Evolutionary conservation across 495 filamentous ascomycete genomes (phyloP).

Genomic region (Mycothermus thermophilus): DNA sequence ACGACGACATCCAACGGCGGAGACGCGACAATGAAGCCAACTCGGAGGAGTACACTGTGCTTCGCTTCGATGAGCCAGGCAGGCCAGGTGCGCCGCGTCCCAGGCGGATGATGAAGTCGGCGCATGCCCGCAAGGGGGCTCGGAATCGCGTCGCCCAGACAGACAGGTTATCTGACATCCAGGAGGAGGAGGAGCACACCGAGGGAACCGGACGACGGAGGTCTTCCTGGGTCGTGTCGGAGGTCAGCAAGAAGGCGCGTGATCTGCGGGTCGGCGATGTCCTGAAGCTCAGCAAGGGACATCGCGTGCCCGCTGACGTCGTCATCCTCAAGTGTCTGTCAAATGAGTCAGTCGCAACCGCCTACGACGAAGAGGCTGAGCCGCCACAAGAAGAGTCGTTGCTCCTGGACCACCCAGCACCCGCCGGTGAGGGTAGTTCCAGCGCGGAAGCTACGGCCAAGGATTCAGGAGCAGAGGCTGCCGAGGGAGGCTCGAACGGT

Average conservation of each 20-base stretch:
- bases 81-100: constrained; percentile 15
- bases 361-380: constrained; percentile 15
- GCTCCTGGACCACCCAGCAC: constrained; percentile 27
- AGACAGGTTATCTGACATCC: constrained; percentile 37
- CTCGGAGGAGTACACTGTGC: constrained; percentile 71
- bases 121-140: constrained; percentile 17
- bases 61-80: constrained; percentile 47
- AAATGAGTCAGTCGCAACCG: constrained; percentile 37
- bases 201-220: constrained; percentile 26
- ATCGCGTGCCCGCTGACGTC: constrained; percentile 86
- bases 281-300: constrained; percentile 76
- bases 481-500: constrained; percentile 37
- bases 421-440: constrained; percentile 15
- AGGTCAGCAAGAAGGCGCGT: constrained; percentile 65
- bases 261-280: constrained; percentile 93
- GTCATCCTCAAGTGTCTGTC: constrained; percentile 77
- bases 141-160: constrained; percentile 20
- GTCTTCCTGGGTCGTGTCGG: constrained; percentile 36
- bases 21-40: constrained; percentile 88
- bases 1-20: constrained; percentile 79
- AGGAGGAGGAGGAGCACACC: constrained; percentile 39
- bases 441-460: not conserved
- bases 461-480: constrained; percentile 4
- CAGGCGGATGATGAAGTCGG: constrained; percentile 24
- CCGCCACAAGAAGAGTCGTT: constrained; percentile 20